Conservation (phyloP, 495 filamentous ascomycete genomes). For the Aspergillus sclerotiicarbonarius region DNA sequence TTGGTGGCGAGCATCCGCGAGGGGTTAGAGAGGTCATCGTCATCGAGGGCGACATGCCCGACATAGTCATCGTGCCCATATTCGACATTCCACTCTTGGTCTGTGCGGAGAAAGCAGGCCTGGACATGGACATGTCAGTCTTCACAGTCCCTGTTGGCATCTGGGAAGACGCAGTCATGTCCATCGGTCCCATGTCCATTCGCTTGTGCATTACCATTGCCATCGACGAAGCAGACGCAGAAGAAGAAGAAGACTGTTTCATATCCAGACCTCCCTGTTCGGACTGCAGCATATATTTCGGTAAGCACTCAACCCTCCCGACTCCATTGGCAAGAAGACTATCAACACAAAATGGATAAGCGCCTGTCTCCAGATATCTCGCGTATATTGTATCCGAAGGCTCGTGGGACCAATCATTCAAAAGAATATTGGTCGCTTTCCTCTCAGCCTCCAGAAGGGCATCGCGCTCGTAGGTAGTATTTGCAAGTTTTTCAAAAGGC, state of each 20-base stretch:
- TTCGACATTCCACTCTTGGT: conserved; percentile 4
- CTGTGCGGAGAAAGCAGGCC: neutral
- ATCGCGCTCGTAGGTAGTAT: conserved; percentile 3
- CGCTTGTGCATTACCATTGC: too few relatives aligned
- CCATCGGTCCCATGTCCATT: too few relatives aligned
- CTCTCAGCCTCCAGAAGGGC: conserved; percentile 16
- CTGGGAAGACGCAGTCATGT: too few relatives aligned
- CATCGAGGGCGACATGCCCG: conserved; percentile 9
- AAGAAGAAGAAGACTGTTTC: neutral
- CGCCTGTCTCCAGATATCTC: conserved; percentile 15
- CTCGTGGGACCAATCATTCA: conserved; percentile 48
- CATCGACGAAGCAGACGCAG: conserved; percentile 5
- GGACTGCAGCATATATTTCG: conserved; percentile 11
- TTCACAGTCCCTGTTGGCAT: too few relatives aligned
- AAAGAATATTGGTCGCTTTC: conserved; percentile 24
- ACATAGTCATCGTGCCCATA: conserved; percentile 8
- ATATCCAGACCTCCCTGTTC: conserved; percentile 4
- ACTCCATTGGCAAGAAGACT: conserved; percentile 20
- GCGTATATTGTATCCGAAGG: conserved; percentile 12
- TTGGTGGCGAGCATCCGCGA: conserved; percentile 16
- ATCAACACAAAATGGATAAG: conserved; percentile 17
- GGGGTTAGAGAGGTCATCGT: conserved; percentile 1
- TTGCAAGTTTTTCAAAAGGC: conserved; percentile 16
- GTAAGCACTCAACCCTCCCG: conserved; percentile 18
- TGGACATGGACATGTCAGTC: too few relatives aligned